phyloP scores from a whole-genome alignment of 208 protist genomes.

The Trypanosoma lewisi region DNA sequence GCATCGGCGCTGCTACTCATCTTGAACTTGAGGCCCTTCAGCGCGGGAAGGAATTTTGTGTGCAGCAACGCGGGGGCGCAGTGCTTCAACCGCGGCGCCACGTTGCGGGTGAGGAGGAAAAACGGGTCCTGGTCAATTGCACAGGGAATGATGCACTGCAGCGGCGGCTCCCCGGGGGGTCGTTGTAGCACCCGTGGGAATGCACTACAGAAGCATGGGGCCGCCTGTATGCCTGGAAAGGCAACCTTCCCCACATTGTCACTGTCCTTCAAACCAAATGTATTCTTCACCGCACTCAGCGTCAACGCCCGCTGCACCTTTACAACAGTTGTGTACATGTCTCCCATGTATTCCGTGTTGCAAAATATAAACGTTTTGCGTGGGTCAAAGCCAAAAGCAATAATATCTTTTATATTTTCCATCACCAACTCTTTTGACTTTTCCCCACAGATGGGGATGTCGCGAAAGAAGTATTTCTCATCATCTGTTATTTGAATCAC shows the following conservation, averaged over 20 bases:
- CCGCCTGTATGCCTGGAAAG: slow-evolving; percentile 97
- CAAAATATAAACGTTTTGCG: slow-evolving; percentile 99
- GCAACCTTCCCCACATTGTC: slow-evolving; percentile 94
- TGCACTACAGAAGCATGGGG: slow-evolving; percentile 93
- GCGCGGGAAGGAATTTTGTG: slow-evolving; percentile 96
- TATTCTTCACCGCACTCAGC: slow-evolving; percentile 89
- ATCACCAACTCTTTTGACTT: slow-evolving; percentile 70
- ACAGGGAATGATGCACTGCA: slow-evolving; percentile 98
- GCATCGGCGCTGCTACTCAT: slow-evolving; percentile 94
- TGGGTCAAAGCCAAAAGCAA: slow-evolving; percentile 98
- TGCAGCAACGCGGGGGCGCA: slow-evolving; percentile 96
- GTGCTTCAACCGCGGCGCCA: slow-evolving; percentile 90
- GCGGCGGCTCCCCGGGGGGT: slow-evolving; percentile 21
- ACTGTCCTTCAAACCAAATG: slow-evolving; percentile 92
- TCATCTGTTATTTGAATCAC: slow-evolving; percentile 99
- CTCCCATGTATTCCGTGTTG: slow-evolving; percentile 97
- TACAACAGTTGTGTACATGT: slow-evolving; percentile 95
- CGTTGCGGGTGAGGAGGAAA: slow-evolving; percentile 97
- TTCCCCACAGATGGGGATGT: slow-evolving; percentile 80
- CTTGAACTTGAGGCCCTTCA: slow-evolving; percentile 95
- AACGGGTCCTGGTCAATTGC: slow-evolving; percentile 98
- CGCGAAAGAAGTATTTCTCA: slow-evolving; percentile 99
- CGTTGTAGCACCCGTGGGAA: slow-evolving; percentile 93
- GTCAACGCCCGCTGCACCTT: slow-evolving; percentile 92
- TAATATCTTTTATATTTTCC: slow-evolving; percentile 99